A percentile compares a stretch with the other conserved stretches of the same genome.
Evolutionary conservation across 345 rosid species (phyloP).

Genomic region (Populus simonii): DNA sequence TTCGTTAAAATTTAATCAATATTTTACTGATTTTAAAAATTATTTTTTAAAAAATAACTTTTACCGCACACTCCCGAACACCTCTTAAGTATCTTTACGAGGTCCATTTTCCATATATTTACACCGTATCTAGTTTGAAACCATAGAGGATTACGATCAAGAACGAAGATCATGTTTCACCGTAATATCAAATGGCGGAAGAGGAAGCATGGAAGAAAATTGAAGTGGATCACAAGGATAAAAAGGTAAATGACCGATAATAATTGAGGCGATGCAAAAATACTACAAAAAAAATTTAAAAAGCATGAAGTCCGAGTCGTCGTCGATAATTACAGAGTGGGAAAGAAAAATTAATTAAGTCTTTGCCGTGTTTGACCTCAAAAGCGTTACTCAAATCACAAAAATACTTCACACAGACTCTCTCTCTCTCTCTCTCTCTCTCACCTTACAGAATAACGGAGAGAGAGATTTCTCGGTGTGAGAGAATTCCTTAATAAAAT

Average conservation of each 20-base stretch:
- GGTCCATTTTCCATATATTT: too few relatives aligned
- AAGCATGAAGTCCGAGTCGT: not conserved
- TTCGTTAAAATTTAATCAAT: too few relatives aligned
- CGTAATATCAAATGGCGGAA: not conserved
- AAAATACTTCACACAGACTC: not conserved
- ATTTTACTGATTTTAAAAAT: too few relatives aligned
- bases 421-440: not conserved
- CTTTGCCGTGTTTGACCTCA: conserved; percentile 68
- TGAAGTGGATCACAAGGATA: not conserved
- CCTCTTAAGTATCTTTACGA: too few relatives aligned
- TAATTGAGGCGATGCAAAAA: not conserved
- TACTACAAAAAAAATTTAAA: not conserved
- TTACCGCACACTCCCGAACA: too few relatives aligned
- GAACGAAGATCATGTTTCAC: too few relatives aligned
- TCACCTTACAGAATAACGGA: not conserved
- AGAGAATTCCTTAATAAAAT: not conserved
- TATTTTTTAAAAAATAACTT: too few relatives aligned
- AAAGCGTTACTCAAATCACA: conserved; percentile 2
- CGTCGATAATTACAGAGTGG: conserved; percentile 21
- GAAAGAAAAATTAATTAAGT: conserved; percentile 10
- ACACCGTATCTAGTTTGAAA: too few relatives aligned
- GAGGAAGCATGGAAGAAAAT: not conserved
- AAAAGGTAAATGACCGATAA: not conserved
- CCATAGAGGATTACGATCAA: too few relatives aligned
- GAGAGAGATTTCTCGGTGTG: not conserved